Evolutionary conservation across 768 basidiomycete species (phyloP).

Genomic region (Tricholoma hemisulphureum): DNA sequence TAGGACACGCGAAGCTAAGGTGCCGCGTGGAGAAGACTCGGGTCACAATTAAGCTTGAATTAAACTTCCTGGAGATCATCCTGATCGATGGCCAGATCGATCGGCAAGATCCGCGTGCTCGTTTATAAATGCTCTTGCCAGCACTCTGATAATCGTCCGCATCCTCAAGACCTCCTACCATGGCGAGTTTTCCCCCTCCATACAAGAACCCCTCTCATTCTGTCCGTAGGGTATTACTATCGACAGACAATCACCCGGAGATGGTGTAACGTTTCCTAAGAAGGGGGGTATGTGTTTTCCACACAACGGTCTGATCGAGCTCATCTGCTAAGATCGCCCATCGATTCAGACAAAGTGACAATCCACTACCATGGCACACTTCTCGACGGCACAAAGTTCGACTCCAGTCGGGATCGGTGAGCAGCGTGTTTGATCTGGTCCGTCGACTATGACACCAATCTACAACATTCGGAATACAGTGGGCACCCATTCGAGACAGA

Average conservation of each 20-base stretch:
- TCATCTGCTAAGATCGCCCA: slow-evolving; percentile 16
- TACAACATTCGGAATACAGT: slow-evolving; percentile 34
- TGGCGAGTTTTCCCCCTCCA: slow-evolving; percentile 32
- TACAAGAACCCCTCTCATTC: slow-evolving; percentile 13
- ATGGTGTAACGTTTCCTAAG: slow-evolving; percentile 64
- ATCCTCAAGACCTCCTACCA: slow-evolving; percentile 19
- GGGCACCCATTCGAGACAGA: slow-evolving; percentile 59
- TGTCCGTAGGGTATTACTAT: slow-evolving; percentile 65
- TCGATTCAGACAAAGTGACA: slow-evolving; percentile 55
- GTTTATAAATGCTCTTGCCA: slow-evolving; percentile 50
- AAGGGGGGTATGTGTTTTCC: slow-evolving; percentile 54
- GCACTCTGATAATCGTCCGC: slow-evolving; percentile 36
- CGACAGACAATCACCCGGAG: slow-evolving; percentile 54
- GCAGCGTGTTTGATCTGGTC: slow-evolving; percentile 20
- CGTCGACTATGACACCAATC: background rate
- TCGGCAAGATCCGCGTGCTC: slow-evolving; percentile 72
- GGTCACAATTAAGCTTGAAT: background rate
- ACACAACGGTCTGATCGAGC: background rate
- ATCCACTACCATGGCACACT: slow-evolving; percentile 84
- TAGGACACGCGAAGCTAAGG: background rate
- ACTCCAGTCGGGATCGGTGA: slow-evolving; percentile 76
- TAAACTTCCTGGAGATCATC: background rate
- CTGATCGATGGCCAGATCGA: slow-evolving; percentile 29
- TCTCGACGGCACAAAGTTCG: slow-evolving; percentile 61
- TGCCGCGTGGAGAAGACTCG: background rate